These are phyloP conservation scores for Trifolium subterraneum DNA, from an alignment of 306 rosid genomes.

Conservation along the genomic window DNA sequence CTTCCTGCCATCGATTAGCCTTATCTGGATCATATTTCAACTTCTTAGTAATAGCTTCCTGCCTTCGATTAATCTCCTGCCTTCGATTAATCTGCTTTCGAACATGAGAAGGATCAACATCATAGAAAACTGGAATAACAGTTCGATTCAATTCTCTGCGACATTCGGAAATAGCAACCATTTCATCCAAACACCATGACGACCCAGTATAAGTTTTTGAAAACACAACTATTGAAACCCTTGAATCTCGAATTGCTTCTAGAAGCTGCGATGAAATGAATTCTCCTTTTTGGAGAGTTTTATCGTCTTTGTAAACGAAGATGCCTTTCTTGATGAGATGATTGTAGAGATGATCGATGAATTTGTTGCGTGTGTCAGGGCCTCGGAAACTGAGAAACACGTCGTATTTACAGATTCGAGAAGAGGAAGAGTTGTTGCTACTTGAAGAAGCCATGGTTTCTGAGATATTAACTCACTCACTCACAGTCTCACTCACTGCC, in stretches of 20 bases:
- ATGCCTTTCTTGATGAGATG: background rate
- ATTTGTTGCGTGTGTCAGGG: background rate
- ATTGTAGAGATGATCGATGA: background rate
- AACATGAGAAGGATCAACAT: slow-evolving; percentile 26
- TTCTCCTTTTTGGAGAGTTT: background rate
- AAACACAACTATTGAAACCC: background rate
- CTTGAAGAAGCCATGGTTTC: background rate
- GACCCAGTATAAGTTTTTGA: background rate
- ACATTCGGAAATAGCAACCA: background rate
- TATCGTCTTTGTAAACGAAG: background rate
- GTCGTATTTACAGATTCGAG: background rate
- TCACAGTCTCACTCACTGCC: no score
- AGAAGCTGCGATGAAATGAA: background rate
- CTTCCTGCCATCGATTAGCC: background rate
- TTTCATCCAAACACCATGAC: slow-evolving; percentile 7
- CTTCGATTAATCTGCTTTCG: background rate
- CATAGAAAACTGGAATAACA: slow-evolving; percentile 36
- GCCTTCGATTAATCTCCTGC: background rate
- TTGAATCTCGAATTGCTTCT: background rate
- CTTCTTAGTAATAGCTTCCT: background rate
- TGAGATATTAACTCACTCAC: no score
- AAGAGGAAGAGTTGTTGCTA: background rate
- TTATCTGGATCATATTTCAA: background rate
- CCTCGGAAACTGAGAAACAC: background rate
- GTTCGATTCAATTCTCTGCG: background rate